phyloP scores from a whole-genome alignment of 805 yeast genomes.

The Yamadazyma phyllophila region DNA sequence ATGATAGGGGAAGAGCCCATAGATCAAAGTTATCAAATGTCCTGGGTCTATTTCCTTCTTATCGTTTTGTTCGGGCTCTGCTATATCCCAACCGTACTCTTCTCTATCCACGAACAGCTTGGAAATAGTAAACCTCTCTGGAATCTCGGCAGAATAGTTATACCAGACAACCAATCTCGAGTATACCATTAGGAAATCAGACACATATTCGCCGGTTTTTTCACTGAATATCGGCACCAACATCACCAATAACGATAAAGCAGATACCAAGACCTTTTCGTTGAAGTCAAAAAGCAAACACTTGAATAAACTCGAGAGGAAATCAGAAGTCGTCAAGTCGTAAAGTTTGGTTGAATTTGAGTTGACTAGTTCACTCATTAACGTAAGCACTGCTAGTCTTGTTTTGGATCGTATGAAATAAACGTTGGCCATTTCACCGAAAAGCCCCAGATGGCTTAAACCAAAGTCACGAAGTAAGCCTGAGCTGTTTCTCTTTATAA shows the following conservation, averaged over 20 bases:
- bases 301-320: conserved; percentile 38
- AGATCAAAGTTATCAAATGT: conserved; percentile 47
- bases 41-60: conserved; percentile 19
- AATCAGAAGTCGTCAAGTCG: conserved; percentile 30
- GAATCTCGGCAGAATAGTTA: conserved; percentile 14
- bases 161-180: conserved; percentile 37
- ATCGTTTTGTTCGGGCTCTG: conserved; percentile 13
- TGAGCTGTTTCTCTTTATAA: conserved; percentile 44
- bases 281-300: conserved; percentile 42
- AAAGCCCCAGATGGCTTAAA: conserved; percentile 30
- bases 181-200: conserved; percentile 44
- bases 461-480: conserved; percentile 43
- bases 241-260: conserved; percentile 31
- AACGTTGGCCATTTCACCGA: conserved; percentile 36
- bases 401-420: conserved; percentile 29
- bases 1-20: conserved; percentile 57
- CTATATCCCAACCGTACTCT: conserved; percentile 18
- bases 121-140: conserved; percentile 12
- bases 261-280: conserved; percentile 37
- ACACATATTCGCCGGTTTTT: conserved; percentile 30
- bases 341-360: conserved; percentile 22
- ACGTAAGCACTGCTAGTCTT: conserved; percentile 38
- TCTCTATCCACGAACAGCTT: conserved; percentile 8
- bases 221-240: conserved; percentile 43
- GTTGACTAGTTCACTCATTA: conserved; percentile 36